Evolutionary conservation across 1,284 basidiomycete genomes (phyloP), one percentile per base, ranked within the genome.

Genomic region (Xerocomus nothofagi): DNA sequence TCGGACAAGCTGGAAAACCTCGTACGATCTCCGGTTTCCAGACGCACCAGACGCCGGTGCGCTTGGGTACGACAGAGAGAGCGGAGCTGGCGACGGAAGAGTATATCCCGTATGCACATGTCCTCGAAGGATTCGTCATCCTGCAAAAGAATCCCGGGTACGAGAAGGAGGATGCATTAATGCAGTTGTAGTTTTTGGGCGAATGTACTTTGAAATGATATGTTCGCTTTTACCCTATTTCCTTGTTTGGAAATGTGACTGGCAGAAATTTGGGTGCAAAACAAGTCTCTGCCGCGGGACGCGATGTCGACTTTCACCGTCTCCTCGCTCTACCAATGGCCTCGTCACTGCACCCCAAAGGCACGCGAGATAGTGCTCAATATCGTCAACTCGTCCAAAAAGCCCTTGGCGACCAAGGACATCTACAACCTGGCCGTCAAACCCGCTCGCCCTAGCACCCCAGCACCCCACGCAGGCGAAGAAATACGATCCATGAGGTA

Each of bases 81-180:
- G 94, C 92, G 4, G 97, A 99, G 73, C 73, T 99, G 59, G 97
- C 92, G 15, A 98, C 95, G 26, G 97, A 98, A 69, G 96, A 99
- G 73, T 98, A 80, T 70, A 91, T 98, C 62, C 87, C 93, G 9
- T 99, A 91, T 69, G 81, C 86, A 42, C 84, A 86, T 59, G 90
- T 93, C 31, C 76, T 97, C 44, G 95, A 98, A 70, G 92, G 93
- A 53, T 88, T 96, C 61, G 87, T 94, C 34, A 86, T 94, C 47
- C 67, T 95, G 62, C 83, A 84, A 72, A 93, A 93, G 78, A 92
- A 92, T 63, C 87, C 88, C 41, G 89, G 89, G 6, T 91, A 80
- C 75, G 87, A 88, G 71, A 82, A 81, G 66, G 87, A 91, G 62
- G 87, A 90, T 60, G 84, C 84, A n/a, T n/a, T n/a, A 65, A 89